Evolutionary conservation across 2,329 filamentous ascomycete species (phyloP).

Genomic region (Fusarium domesticum): DNA sequence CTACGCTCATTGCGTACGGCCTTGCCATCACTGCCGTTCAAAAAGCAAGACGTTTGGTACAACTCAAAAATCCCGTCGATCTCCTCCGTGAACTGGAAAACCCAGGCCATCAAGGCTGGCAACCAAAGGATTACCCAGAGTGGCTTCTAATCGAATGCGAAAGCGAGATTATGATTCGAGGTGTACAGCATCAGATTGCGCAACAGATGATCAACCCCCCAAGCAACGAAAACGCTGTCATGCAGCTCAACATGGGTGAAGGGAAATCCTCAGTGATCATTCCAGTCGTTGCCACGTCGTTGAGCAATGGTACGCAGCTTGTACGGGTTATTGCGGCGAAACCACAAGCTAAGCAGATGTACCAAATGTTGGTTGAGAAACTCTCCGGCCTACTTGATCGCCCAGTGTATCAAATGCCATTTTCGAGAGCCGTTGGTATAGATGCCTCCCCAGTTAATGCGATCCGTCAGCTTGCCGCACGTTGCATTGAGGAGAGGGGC

Average conservation of each 20-base stretch:
- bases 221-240: constrained; percentile 45
- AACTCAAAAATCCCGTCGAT: constrained; percentile 26
- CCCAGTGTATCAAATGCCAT: constrained; percentile 55
- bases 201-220: constrained; percentile 49
- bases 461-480: constrained; percentile 39
- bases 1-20: constrained; percentile 39
- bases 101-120: constrained; percentile 55
- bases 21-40: constrained; percentile 41
- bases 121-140: constrained; percentile 51
- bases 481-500: constrained; percentile 50
- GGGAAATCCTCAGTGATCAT: constrained; percentile 69
- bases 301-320: constrained; percentile 51
- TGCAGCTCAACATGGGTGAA: constrained; percentile 71
- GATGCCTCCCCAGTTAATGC: constrained; percentile 23
- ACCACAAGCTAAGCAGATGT: constrained; percentile 59
- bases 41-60: constrained; percentile 40
- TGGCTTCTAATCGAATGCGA: constrained; percentile 64
- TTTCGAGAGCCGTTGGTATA: constrained; percentile 50
- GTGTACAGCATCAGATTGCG: constrained; percentile 58
- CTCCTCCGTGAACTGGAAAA: constrained; percentile 46
- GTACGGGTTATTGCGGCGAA: constrained; percentile 60
- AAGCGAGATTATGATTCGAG: constrained; percentile 57
- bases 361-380: constrained; percentile 30
- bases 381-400: constrained; percentile 56
- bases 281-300: constrained; percentile 55